A percentile compares a stretch with the other conserved stretches of the same genome.
phyloP scores from a whole-genome alignment of 495 filamentous ascomycete species.

The Penicillium maclennaniae region DNA sequence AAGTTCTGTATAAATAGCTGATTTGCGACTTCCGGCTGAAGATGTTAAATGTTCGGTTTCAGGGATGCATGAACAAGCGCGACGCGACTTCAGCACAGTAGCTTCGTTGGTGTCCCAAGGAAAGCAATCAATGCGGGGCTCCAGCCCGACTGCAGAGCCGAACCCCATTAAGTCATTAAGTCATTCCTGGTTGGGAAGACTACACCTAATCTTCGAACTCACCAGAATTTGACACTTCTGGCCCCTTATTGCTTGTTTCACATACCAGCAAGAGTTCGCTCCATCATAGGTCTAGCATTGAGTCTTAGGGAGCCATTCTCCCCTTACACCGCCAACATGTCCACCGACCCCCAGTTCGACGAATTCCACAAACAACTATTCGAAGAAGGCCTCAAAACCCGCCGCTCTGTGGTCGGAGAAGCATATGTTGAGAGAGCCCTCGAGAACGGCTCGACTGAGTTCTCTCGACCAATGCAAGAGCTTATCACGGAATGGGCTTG shows the following conservation, averaged over 20 bases:
- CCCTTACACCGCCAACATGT: slow-evolving; percentile 2
- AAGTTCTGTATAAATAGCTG: no score
- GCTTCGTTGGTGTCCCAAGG: no score
- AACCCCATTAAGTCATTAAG: not conserved
- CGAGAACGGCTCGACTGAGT: slow-evolving; percentile 22
- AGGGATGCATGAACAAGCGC: no score
- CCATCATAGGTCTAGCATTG: not conserved
- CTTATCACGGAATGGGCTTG: slow-evolving; percentile 45
- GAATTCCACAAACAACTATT: slow-evolving; percentile 47
- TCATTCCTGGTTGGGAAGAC: not conserved
- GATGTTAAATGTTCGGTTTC: no score
- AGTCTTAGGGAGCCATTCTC: not conserved
- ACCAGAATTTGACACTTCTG: not conserved
- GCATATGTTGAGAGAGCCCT: slow-evolving; percentile 30
- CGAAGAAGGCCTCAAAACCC: slow-evolving; percentile 50
- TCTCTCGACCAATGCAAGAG: slow-evolving; percentile 37
- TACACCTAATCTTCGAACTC: not conserved
- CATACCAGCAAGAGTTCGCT: not conserved
- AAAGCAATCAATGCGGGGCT: no score
- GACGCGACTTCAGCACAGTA: no score
- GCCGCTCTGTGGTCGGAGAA: slow-evolving; percentile 40
- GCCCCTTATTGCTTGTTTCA: not conserved
- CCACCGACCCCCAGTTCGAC: slow-evolving; percentile 16
- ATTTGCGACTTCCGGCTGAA: no score
- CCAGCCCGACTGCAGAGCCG: no score